Percentiles rank a stretch among this genome's conserved stretches.
phyloP scores from a whole-genome alignment of 2,329 filamentous ascomycete species.

The Lomentospora prolificans region DNA sequence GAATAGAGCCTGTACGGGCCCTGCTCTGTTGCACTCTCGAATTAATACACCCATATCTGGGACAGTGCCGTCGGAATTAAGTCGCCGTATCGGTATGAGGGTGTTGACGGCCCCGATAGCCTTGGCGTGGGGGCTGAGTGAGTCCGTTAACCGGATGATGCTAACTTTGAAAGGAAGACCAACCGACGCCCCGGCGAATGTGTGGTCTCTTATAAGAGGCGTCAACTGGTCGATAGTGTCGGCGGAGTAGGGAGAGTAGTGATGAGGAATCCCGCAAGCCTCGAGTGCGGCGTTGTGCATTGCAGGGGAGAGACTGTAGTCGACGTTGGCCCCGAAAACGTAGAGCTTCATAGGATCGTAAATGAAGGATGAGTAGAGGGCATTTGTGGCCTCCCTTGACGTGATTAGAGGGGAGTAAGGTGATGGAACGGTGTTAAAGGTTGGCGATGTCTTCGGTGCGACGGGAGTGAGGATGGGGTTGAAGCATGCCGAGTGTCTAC shows the following conservation, averaged over 20 bases:
- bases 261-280: conserved; percentile 58
- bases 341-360: conserved; percentile 63
- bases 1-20: conserved; percentile 59
- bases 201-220: conserved; percentile 51
- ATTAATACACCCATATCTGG: conserved; percentile 28
- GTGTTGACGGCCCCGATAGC: conserved; percentile 73
- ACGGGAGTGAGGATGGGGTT: conserved; percentile 50
- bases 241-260: conserved; percentile 56
- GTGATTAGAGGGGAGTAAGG: conserved; percentile 33
- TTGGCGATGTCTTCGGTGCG: conserved; percentile 4
- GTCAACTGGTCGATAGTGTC: conserved; percentile 52
- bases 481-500: conserved; percentile 55
- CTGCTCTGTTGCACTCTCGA: conserved; percentile 44
- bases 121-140: conserved; percentile 60
- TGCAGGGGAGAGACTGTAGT: conserved; percentile 63
- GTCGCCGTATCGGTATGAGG: conserved; percentile 57
- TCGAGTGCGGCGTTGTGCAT: conserved; percentile 67
- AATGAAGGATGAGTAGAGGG: conserved; percentile 56
- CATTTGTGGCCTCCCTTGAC: conserved; percentile 51
- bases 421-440: conserved; percentile 20
- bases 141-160: conserved; percentile 57
- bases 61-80: conserved; percentile 46
- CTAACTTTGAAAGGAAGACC: conserved; percentile 68
- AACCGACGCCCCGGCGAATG: conserved; percentile 64
- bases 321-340: conserved; percentile 63